phyloP scores from a whole-genome alignment of 495 filamentous ascomycete species.

The Hypoxylon rickii region DNA sequence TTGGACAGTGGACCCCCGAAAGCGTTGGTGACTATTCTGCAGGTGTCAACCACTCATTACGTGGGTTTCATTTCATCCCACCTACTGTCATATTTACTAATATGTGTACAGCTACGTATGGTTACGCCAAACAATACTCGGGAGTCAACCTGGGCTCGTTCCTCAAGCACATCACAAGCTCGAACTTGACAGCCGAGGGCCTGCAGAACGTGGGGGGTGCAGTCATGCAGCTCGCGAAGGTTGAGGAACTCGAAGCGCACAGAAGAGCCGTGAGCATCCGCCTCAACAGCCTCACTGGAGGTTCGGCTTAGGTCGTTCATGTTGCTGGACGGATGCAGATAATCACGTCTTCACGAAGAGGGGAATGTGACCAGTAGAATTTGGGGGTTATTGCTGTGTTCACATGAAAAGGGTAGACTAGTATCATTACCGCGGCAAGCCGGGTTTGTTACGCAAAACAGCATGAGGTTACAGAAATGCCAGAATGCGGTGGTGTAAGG shows the following conservation, averaged over 20 bases:
- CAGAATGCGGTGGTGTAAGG: not conserved
- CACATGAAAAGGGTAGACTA: not conserved
- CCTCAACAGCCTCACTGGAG: conserved; percentile 44
- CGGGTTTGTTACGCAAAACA: not conserved
- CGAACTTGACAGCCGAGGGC: conserved; percentile 83
- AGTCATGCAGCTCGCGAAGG: conserved; percentile 90
- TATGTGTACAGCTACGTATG: conserved; percentile 78
- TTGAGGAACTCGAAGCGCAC: conserved; percentile 95
- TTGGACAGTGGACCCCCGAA: conserved; percentile 95
- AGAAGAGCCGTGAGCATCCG: conserved; percentile 88
- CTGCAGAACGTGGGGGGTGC: conserved; percentile 80
- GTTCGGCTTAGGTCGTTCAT: conserved; percentile 6
- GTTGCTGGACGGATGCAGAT: not conserved
- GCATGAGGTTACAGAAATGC: too few relatives aligned
- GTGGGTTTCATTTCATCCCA: conserved; percentile 67
- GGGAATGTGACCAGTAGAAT: not conserved
- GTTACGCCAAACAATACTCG: conserved; percentile 97
- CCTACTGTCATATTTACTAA: not conserved
- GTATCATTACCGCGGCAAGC: not conserved
- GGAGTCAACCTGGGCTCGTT: conserved; percentile 95
- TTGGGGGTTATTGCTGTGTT: not conserved
- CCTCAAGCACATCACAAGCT: conserved; percentile 94
- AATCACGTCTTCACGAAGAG: not conserved
- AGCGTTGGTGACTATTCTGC: conserved; percentile 97
- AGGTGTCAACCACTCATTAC: conserved; percentile 94